These are phyloP conservation scores for Clavariopsis aquatica DNA, from an alignment of 495 filamentous ascomycete genomes.

Conservation along the genomic window DNA sequence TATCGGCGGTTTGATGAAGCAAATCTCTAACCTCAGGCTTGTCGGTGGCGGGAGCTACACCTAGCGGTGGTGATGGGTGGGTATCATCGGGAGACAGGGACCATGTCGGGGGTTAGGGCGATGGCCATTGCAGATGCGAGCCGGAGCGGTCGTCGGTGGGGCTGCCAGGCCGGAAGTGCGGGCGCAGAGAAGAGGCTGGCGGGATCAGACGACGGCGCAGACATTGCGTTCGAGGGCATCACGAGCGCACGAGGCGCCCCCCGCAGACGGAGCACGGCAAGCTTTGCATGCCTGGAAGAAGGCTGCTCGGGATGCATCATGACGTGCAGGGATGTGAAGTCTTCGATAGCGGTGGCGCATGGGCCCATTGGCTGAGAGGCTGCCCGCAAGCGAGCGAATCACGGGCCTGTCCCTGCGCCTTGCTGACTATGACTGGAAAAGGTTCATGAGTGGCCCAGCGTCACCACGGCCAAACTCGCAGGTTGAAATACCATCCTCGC, in stretches of 20 bases:
- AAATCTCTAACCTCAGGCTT: slow-evolving; percentile 10
- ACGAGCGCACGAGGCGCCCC: slow-evolving; percentile 7
- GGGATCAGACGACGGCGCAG: not conserved
- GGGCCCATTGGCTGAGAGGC: not conserved
- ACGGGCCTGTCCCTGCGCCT: too few species aligned
- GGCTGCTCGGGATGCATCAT: not conserved
- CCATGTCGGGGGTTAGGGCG: not conserved
- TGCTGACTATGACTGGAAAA: too few species aligned
- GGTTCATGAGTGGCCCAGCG: not conserved
- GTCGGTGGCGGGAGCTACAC: slow-evolving; percentile 20
- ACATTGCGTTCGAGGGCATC: slow-evolving; percentile 3
- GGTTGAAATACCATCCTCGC: too few species aligned
- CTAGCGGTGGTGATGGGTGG: slow-evolving; percentile 9
- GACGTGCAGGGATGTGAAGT: not conserved
- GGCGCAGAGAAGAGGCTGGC: not conserved
- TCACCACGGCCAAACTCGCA: not conserved
- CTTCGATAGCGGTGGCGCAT: slow-evolving; percentile 1
- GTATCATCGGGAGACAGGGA: slow-evolving; percentile 27
- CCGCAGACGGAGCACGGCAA: not conserved
- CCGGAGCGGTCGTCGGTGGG: too few species aligned
- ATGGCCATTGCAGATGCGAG: too few species aligned
- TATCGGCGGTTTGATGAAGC: too few species aligned
- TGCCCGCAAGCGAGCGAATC: not conserved
- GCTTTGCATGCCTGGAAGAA: not conserved
- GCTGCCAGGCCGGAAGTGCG: too few species aligned